Base-by-base conservation (phyloP, 768 basidiomycete species). In the Coprinopsis strossmayeri region DNA sequence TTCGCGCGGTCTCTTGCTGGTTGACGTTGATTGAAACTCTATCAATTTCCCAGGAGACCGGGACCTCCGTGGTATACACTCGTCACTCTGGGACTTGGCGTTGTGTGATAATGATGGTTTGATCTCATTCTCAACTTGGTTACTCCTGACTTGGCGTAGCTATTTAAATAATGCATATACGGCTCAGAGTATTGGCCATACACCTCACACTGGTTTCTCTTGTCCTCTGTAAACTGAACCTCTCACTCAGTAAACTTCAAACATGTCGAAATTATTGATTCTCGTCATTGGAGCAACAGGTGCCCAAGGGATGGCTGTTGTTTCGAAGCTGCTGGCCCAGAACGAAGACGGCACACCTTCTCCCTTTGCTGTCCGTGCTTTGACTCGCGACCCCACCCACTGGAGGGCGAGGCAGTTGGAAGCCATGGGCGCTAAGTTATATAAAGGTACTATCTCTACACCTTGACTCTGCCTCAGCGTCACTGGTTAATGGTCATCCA, bases 281-380 rank as follows among this genome's bases (percentile, higher is more conserved):
- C 62, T 72, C 35, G 69, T 74, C 34, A 67, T 74, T 25, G 73
- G 73, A 30, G 73, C 68, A 5, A 74, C 73, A 30, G 73, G 73
- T 45, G 71, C 71, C 2, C 73, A 75, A 49, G 73, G 73, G 12
- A 55, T 64, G 48, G 62, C 62, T 18, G 69, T 72, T 42, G 64
- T 71, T 28, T 61, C 67, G 44, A 63, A 62, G 23, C 60, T 73
- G 17, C 64, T 73, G 25, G 61, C 61, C 24, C 60, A 64, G 15
- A 54, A 41, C 48, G 53, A 57, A 13, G 64, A 70, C 40, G 70
- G 69, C 4, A 59, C 61, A 17, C 67, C 72, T 0, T 71, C 72
- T 26, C 71, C 71, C 0, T 73, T 71, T 53, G 53, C 58, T 15
- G 64, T 73, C 10, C 70, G 72, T 45, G 72, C 71, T 4, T 60